Base-by-base conservation (phyloP, 441 rosid species). In the Croton setiger region DNA sequence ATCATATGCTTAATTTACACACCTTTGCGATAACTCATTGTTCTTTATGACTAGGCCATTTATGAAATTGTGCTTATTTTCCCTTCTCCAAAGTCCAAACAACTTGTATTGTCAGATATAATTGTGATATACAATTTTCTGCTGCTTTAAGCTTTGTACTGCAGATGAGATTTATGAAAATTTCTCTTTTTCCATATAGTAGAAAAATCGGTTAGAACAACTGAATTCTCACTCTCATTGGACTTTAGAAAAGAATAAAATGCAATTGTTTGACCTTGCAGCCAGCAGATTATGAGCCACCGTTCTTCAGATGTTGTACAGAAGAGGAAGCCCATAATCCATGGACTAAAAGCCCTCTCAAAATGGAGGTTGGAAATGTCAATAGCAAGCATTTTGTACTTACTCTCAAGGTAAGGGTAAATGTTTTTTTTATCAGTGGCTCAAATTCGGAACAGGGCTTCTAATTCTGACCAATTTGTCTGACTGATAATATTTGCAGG, bases 201-300 rank as follows among this genome's bases (percentile, higher is more conserved):
- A 20, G 12, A 55, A 49, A 33, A 14, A 20, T 68, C 37, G 4
- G 3, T 70, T 17, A 7, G 47, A 57, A 37, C 48, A 33, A 36
- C 72, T 35, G 51, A 49, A n/a, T 45, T 67, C 65, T 61, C 31
- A 27, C 31, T 14, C 0, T 15, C 31, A 27, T 60, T 55, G 7
- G 63, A 48, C 59, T 13, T 64, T 35, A 52, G 37, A 44, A 13
- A 27, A 36, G 48, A 21, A 39, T 51, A 54, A 33, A 0, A 23
- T 69, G 11, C 18, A 62, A 14, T n/a, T 36, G 7, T 73, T 53
- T 66, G 64, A 64, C 72, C 71, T 64, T 71, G 62, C 88, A 94
- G 98, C 99, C 98, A 57, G 76, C 82, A 51, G 98, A 89, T 77
- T 95, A 92, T 43, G 98, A 95, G 76, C 99, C 98, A 71, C 99